Evolutionary conservation across 768 basidiomycete species (phyloP).

Genomic region (Xerocomellus dryophilus): DNA sequence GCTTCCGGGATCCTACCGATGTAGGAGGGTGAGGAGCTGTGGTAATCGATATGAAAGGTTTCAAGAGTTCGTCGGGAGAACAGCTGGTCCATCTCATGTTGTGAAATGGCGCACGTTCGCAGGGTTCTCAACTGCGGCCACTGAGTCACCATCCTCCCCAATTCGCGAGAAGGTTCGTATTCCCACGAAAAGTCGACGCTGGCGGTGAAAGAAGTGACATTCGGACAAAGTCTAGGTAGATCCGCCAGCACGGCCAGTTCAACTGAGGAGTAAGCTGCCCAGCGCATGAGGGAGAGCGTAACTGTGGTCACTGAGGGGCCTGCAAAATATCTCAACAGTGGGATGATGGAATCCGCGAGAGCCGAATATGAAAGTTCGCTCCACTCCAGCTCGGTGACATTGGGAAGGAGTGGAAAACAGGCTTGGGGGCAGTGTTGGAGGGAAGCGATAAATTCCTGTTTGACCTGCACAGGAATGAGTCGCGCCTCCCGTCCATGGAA

Average conservation of each 20-base stretch:
- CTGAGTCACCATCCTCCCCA: slow-evolving; percentile 12
- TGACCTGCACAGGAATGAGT: background rate
- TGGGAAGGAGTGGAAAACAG: slow-evolving; percentile 25
- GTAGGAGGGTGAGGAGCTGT: slow-evolving; percentile 6
- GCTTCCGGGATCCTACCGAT: slow-evolving; percentile 11
- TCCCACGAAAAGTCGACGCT: slow-evolving; percentile 7
- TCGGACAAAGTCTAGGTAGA: slow-evolving; percentile 18
- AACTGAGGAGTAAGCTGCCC: slow-evolving; percentile 4
- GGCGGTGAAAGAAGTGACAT: slow-evolving; percentile 19
- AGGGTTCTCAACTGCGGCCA: slow-evolving; percentile 14
- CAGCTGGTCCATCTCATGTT: slow-evolving; percentile 14
- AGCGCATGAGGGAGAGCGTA: slow-evolving; percentile 13
- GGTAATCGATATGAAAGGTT: slow-evolving; percentile 13
- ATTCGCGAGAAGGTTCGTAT: slow-evolving; percentile 7
- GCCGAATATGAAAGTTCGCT: slow-evolving; percentile 1
- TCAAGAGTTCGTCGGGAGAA: slow-evolving; percentile 1
- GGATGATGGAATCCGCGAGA: slow-evolving; percentile 7
- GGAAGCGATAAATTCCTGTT: slow-evolving; percentile 2
- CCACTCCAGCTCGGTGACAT: slow-evolving; percentile 17
- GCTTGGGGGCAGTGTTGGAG: slow-evolving; percentile 9
- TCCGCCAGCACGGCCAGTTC: slow-evolving; percentile 16
- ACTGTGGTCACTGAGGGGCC: slow-evolving; percentile 13
- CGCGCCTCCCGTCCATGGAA: slow-evolving; percentile 3
- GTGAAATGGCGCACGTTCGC: slow-evolving; percentile 11
- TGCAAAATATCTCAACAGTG: slow-evolving; percentile 13